phyloP scores from a whole-genome alignment of 495 filamentous ascomycete species.

The Entonaema liquescens region DNA sequence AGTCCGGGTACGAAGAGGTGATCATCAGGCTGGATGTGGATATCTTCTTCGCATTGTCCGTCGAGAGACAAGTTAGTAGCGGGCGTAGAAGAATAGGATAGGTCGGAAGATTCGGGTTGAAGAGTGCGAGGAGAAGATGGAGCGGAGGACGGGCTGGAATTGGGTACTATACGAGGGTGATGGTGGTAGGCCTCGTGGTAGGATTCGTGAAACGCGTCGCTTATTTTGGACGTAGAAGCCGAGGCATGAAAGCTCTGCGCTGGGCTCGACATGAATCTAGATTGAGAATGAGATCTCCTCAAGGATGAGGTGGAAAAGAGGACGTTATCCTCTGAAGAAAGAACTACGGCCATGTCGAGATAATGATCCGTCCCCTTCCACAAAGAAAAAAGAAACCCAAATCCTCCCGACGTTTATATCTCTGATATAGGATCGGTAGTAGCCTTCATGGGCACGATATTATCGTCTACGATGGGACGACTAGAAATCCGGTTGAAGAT shows the following conservation, averaged over 20 bases:
- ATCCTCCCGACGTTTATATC: constrained; percentile 36
- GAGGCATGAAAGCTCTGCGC: constrained; percentile 52
- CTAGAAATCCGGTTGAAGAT: neutral
- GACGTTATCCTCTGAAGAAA: constrained; percentile 55
- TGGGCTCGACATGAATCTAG: constrained; percentile 50
- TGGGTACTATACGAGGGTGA: constrained; percentile 46
- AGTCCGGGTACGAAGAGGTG: constrained; percentile 67
- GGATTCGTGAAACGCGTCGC: constrained; percentile 47
- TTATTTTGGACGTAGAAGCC: constrained; percentile 53
- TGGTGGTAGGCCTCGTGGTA: constrained; percentile 39
- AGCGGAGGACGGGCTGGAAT: constrained; percentile 60
- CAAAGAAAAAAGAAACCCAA: constrained; percentile 17
- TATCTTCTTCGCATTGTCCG: constrained; percentile 59
- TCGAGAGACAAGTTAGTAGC: constrained; percentile 70
- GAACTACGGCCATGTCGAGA: constrained; percentile 55
- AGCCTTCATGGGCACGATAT: constrained; percentile 35
- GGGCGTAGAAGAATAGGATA: constrained; percentile 64
- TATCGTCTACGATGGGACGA: constrained; percentile 19
- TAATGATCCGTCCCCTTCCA: constrained; percentile 6
- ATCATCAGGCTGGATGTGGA: constrained; percentile 58
- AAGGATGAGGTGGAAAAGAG: constrained; percentile 55
- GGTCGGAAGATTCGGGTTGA: constrained; percentile 50
- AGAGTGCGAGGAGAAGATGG: constrained; percentile 54
- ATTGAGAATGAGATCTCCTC: constrained; percentile 60
- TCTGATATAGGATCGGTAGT: constrained; percentile 11